Base-by-base conservation (phyloP, 352 stramenopile species). In the Phytophthora foliorum region DNA sequence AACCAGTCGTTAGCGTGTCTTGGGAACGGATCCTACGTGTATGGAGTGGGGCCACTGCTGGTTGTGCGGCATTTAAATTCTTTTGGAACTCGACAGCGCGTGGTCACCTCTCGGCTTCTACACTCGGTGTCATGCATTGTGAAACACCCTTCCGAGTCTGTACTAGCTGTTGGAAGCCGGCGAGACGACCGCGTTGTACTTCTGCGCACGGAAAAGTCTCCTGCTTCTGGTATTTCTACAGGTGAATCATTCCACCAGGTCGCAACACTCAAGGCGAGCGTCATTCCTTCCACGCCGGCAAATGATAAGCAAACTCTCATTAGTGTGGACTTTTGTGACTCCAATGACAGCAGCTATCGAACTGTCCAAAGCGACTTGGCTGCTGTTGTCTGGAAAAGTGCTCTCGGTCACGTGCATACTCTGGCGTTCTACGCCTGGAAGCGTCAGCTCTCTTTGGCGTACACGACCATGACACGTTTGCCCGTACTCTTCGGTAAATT, bases 401-500 rank as follows among this genome's bases (percentile, higher is more conserved):
- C 56, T 67, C 25, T 24, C 48, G 44, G 51, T 69, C 64, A 88
- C 27, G 34, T 89, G 31, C 77, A 89, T 72, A 81, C 68, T 13
- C 50, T 92, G 22, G 58, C 57, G 4, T 75, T 88, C 42, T 86
- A 88, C 53, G 63, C 61, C 10, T 89, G 78, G 78, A 83, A 74
- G 14, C 74, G 76, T 2, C 54, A 75, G 9, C 52, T 77, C n/a
- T 16, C 76, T 31, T 27, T 84, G 19, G 55, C 64, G 3, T 60
- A 84, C 31, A 59, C 72, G 3, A 32, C 80, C 11, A 92, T 91
- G 75, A 91, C 86, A 5, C 61, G 65, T 8, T 41, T 84, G 3
- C 86, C 82, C 2, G 80, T 92, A 6, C 51, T 90, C 0, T 93
- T 91, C 50, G 78, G 81, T 1, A 80, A 81, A 51, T 92, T 92